Percentiles rank a stretch among this genome's conserved stretches.
These are phyloP conservation scores for Tylopilus subfusipes DNA, from an alignment of 768 basidiomycete genomes.

Conservation along the genomic window DNA sequence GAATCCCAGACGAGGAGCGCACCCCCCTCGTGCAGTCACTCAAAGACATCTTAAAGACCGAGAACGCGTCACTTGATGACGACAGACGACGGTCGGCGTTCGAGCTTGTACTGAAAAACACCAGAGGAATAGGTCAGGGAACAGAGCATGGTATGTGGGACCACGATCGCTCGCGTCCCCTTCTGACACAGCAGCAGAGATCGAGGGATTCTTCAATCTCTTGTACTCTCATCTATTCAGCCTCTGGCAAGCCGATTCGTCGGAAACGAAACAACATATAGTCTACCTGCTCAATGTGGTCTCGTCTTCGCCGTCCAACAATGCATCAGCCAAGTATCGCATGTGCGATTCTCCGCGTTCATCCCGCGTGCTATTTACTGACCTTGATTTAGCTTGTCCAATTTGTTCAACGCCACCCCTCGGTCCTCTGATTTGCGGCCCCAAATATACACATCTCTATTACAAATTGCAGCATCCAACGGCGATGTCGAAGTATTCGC, in stretches of 20 bases:
- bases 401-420: conserved; percentile 76
- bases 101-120: conserved; percentile 55
- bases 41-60: conserved; percentile 52
- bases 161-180: background rate
- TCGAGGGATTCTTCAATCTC: conserved; percentile 87
- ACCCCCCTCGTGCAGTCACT: conserved; percentile 61
- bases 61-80: conserved; percentile 54
- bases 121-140: conserved; percentile 72
- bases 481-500: conserved; percentile 62
- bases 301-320: conserved; percentile 50
- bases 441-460: conserved; percentile 57
- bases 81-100: conserved; percentile 52
- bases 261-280: conserved; percentile 53
- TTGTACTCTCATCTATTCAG: conserved; percentile 69
- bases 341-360: conserved; percentile 42
- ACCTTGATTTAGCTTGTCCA: conserved; percentile 55
- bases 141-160: conserved; percentile 62
- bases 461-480: conserved; percentile 56
- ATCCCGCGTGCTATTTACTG: background rate
- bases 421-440: conserved; percentile 62
- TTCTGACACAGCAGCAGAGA: conserved; percentile 44
- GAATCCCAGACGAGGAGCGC: conserved; percentile 66
- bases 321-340: conserved; percentile 65
- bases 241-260: conserved; percentile 51
- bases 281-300: conserved; percentile 51